Conservation (phyloP, 1,284 basidiomycete genomes). For the Ustilago bromivora region DNA sequence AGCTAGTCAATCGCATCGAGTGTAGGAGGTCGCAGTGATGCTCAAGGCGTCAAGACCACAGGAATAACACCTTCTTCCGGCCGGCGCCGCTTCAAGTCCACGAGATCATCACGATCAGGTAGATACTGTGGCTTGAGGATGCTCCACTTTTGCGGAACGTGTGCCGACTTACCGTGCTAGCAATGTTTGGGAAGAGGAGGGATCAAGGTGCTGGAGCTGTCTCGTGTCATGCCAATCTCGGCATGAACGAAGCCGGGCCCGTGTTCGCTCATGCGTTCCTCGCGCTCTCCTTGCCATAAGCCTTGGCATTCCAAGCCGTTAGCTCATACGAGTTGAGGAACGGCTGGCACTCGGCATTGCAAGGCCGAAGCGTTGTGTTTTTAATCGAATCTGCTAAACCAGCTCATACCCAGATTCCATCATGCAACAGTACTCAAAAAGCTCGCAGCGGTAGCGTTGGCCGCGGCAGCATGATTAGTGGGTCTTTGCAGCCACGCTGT, state of each 20-base stretch:
- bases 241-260: conserved; percentile 2
- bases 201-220: not conserved
- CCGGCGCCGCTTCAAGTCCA: not conserved
- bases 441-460: not conserved
- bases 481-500: not conserved
- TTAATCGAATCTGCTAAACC: not conserved
- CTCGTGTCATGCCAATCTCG: not conserved
- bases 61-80: not conserved
- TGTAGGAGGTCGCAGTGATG: not conserved
- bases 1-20: not conserved
- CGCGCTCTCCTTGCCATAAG: not conserved
- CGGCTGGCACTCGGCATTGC: not conserved
- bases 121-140: not conserved
- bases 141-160: not conserved
- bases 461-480: not conserved
- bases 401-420: not conserved
- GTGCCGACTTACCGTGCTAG: not conserved
- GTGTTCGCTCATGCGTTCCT: conserved; percentile 1
- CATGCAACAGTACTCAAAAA: not conserved
- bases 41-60: not conserved
- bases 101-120: not conserved
- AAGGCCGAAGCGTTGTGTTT: no score
- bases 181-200: not conserved
- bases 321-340: not conserved
- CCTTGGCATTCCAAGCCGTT: not conserved